Evolutionary conservation across 805 yeast genomes (phyloP), one percentile per base, ranked within the genome.

Genomic region (Candida boleticola): DNA sequence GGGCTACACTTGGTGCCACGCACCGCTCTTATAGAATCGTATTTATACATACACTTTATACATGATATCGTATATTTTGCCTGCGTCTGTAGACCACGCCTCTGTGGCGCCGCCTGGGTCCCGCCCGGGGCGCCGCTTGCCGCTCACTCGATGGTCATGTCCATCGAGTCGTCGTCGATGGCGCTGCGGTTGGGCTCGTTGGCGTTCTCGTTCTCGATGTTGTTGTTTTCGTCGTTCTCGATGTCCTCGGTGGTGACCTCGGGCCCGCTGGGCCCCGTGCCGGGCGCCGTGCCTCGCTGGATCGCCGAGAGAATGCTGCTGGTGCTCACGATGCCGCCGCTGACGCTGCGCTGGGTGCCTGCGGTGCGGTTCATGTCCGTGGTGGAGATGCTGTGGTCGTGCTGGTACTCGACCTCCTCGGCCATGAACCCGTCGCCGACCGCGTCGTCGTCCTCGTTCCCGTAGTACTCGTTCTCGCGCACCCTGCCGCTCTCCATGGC

Each of bases 391-490:
- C 62, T 46, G 47, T 68, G 73, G 45, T 68, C 74, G 37, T 63
- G 58, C 47, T 68, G 74, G 43, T 71, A 69, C 44, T 71, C 75
- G 9, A 69, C 75, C 21, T 71, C 76, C 29, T 66, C 73, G 2
- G 75, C 76, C 75, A 71, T 70, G 43, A 69, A 71, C 5, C 72
- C 75, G 38, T 70, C 75, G 37, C 65, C 69, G 5, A 58, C 60
- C 31, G 45, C 43, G 11, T 27, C 32, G 25, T 45, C 36, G 37
- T 41, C 51, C 18, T 43, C 51, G 21, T 42, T 23, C 34, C 40
- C 51, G 13, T 31, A 31, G 22, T 14, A 14, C 17, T 44, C 42
- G 34, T 54, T 57, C 2, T 47, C 49, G 22, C 64, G 70, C 49
- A 9, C 43, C 53, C 36, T 39, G 39, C 14, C 29, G 37, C 20